Evolutionary conservation across 768 basidiomycete species (phyloP).

Genomic region (Crepidotus variabilis): DNA sequence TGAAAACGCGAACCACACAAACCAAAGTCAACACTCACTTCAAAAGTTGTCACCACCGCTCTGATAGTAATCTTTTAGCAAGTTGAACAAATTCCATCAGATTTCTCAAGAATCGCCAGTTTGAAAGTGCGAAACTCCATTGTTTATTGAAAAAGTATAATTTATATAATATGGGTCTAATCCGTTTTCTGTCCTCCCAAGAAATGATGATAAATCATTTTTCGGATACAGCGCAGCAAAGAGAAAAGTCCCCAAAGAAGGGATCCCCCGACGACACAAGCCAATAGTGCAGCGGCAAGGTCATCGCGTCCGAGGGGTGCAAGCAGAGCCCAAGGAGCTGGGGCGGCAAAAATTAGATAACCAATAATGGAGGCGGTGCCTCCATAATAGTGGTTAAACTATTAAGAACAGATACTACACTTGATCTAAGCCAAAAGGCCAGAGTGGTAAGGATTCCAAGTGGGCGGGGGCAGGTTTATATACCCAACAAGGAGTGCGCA

Average conservation of each 20-base stretch:
- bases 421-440: conserved; percentile 86
- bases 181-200: not conserved
- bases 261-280: conserved; percentile 59
- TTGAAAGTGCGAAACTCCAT: not conserved
- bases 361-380: conserved; percentile 52
- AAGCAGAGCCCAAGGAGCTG: conserved; percentile 48
- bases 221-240: not conserved
- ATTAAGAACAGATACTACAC: conserved; percentile 86
- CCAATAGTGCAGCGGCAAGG: conserved; percentile 49
- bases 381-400: conserved; percentile 60
- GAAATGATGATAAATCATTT: not conserved
- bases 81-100: no score
- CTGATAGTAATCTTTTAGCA: no score
- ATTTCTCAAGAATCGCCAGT: not conserved
- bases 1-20: no score
- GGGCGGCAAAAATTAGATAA: conserved; percentile 58
- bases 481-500: not conserved
- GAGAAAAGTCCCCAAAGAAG: conserved; percentile 4
- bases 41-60: no score
- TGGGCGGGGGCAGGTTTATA: not conserved
- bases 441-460: conserved; percentile 51
- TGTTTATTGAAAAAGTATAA: not conserved
- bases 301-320: conserved; percentile 47
- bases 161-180: not conserved
- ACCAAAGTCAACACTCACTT: no score